A percentile compares a stretch with the other conserved stretches of the same genome.
Conservation (phyloP, 345 rosid genomes). For the Eucalyptus marginata region DNA sequence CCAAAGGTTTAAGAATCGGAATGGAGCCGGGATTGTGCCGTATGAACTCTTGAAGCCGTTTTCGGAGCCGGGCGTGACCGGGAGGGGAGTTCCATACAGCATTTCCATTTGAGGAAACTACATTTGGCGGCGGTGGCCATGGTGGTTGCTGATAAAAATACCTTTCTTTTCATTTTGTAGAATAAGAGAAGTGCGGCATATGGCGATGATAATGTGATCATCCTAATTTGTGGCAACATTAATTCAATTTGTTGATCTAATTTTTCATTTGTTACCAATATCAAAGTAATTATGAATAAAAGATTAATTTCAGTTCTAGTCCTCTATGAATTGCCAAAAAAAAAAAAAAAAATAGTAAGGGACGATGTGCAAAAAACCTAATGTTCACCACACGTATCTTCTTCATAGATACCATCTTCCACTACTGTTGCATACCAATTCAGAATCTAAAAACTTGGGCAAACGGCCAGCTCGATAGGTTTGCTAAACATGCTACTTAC, state of each 20-base stretch:
- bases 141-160: background rate
- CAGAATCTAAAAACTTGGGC: background rate
- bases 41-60: slow-evolving; percentile 34
- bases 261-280: background rate
- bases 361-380: background rate
- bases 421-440: background rate
- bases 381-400: background rate
- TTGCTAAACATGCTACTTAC: background rate
- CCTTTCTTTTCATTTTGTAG: background rate
- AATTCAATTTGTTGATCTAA: background rate
- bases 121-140: background rate
- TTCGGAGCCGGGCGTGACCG: slow-evolving; percentile 31
- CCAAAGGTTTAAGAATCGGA: slow-evolving; percentile 11
- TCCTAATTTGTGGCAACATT: background rate
- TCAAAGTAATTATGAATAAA: background rate
- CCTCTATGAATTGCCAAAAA: background rate
- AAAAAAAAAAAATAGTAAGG: background rate
- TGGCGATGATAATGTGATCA: background rate
- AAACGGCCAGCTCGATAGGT: background rate
- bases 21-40: slow-evolving; percentile 27
- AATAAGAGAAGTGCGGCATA: background rate
- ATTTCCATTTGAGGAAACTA: slow-evolving; percentile 13
- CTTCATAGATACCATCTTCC: background rate
- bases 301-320: background rate
- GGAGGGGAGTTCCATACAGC: slow-evolving; percentile 34